Evolutionary conservation across 148 eudicot species (phyloP).

Genomic region (Amaranthus hypochondriacus): DNA sequence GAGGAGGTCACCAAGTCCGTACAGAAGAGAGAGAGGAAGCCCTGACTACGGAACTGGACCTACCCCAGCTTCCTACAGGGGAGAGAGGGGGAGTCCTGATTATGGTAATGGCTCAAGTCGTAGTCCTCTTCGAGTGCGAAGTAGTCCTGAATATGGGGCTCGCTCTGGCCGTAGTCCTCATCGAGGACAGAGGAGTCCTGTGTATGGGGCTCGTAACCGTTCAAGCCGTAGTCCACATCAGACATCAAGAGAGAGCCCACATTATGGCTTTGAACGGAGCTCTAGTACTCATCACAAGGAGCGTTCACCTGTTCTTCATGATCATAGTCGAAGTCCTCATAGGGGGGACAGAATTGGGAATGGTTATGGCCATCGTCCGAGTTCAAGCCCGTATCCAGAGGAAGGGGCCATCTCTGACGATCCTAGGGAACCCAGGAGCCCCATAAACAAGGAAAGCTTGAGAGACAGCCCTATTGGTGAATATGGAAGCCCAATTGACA

Average conservation of each 20-base stretch:
- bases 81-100: conserved; percentile 64
- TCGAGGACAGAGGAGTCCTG: conserved; percentile 44
- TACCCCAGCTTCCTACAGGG: conserved; percentile 38
- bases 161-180: conserved; percentile 48
- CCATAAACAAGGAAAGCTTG: conserved; percentile 26
- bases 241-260: conserved; percentile 45
- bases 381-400: conserved; percentile 22
- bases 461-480: conserved; percentile 43
- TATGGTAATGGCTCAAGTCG: conserved; percentile 42
- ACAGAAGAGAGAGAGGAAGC: conserved; percentile 48
- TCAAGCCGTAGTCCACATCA: conserved; percentile 42
- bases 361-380: conserved; percentile 36
- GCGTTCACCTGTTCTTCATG: conserved; percentile 16
- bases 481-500: conserved; percentile 33
- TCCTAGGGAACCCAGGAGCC: conserved; percentile 35
- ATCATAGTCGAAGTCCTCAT: conserved; percentile 34
- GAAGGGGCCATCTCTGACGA: conserved; percentile 42
- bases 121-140: conserved; percentile 46
- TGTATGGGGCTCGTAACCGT: conserved; percentile 32
- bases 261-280: conserved; percentile 44
- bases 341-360: conserved; percentile 37
- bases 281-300: conserved; percentile 37
- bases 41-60: conserved; percentile 56
- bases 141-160: conserved; percentile 61
- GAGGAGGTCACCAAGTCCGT: conserved; percentile 49